Conservation (phyloP, 257 asterid species). For the Buddleja alternifolia region DNA sequence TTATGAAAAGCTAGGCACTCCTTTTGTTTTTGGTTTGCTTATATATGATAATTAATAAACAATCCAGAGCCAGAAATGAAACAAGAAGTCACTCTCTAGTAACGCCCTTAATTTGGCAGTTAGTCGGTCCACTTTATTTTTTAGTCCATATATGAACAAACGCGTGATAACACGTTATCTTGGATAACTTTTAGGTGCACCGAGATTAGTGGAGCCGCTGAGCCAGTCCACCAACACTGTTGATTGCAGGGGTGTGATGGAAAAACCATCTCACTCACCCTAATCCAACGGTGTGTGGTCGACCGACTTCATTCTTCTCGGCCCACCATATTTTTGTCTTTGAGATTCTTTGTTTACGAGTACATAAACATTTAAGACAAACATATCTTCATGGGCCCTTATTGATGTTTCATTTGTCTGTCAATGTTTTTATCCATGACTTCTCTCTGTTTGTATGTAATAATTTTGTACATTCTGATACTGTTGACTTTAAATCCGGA, state of each 20-base stretch:
- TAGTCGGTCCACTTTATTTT: neutral
- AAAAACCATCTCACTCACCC: no score
- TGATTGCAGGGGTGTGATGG: no score
- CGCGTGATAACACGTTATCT: neutral
- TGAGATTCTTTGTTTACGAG: neutral
- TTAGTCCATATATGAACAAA: neutral
- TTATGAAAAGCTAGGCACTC: no score
- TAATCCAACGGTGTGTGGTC: no score
- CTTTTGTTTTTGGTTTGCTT: no score
- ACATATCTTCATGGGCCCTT: neutral
- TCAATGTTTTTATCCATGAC: neutral
- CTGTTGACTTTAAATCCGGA: neutral
- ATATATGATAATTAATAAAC: neutral
- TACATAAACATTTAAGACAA: neutral
- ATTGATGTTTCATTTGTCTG: neutral
- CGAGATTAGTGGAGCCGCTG: no score
- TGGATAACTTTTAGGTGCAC: no score
- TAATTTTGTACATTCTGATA: neutral
- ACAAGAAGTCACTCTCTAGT: neutral
- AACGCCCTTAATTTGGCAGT: slow-evolving; percentile 11
- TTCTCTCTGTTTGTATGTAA: neutral
- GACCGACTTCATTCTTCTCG: no score
- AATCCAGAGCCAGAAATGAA: neutral
- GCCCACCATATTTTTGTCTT: no score
- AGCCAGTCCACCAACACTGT: no score